These are phyloP conservation scores for Albifimbria verrucaria DNA, from an alignment of 2,329 filamentous ascomycete genomes.

Conservation along the genomic window DNA sequence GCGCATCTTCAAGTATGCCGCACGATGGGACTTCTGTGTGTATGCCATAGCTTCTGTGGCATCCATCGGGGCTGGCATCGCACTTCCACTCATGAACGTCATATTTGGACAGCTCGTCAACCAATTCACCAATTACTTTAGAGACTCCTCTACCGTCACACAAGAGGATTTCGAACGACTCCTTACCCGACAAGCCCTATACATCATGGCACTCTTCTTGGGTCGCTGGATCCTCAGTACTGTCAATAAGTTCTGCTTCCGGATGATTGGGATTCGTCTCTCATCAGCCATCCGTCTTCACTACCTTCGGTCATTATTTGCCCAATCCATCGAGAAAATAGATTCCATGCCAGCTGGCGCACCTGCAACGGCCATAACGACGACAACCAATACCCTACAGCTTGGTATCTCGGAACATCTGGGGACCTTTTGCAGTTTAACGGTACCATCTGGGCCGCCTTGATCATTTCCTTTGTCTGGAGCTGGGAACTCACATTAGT, in stretches of 20 bases:
- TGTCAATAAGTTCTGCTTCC: slow-evolving; percentile 30
- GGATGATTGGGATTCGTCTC: slow-evolving; percentile 47
- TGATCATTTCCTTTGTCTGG: slow-evolving; percentile 49
- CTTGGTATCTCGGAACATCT: slow-evolving; percentile 52
- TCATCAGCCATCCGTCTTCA: slow-evolving; percentile 47
- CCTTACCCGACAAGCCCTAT: slow-evolving; percentile 18
- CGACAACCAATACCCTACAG: slow-evolving; percentile 50
- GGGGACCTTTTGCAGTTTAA: slow-evolving; percentile 40
- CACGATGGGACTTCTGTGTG: slow-evolving; percentile 24
- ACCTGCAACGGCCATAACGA: slow-evolving; percentile 50
- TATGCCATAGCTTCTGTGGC: slow-evolving; percentile 24
- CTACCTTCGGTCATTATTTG: slow-evolving; percentile 48
- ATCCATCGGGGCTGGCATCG: slow-evolving; percentile 28
- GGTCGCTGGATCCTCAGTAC: slow-evolving; percentile 18
- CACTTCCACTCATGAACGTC: slow-evolving; percentile 34
- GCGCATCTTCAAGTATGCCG: slow-evolving; percentile 26
- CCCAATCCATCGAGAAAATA: slow-evolving; percentile 45
- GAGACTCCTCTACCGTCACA: slow-evolving; percentile 13
- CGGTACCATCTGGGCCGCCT: slow-evolving; percentile 39
- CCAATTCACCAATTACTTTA: slow-evolving; percentile 23
- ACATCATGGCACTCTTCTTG: slow-evolving; percentile 20
- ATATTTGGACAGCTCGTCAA: slow-evolving; percentile 29
- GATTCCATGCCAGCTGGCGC: slow-evolving; percentile 49
- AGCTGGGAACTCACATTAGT: slow-evolving; percentile 51
- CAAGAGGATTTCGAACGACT: slow-evolving; percentile 7